Conservation (phyloP, 225 moss, liverwort and hornwort genomes). For the Lunularia cruciata region DNA sequence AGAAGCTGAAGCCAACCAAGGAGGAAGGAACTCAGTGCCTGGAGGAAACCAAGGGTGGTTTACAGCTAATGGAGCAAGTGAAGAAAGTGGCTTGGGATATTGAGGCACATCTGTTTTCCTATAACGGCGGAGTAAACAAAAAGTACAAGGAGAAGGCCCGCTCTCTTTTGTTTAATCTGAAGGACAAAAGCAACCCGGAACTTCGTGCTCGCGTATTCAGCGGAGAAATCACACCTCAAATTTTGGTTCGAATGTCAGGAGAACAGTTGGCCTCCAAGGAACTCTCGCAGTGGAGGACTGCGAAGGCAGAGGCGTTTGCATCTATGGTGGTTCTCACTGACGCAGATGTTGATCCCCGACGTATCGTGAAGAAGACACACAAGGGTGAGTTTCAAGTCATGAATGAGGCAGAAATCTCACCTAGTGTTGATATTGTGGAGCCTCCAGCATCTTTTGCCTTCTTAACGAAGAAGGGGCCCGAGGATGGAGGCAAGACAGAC, state of each 20-base stretch:
- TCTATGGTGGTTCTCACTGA: conserved; percentile 92
- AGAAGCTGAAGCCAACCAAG: conserved; percentile 59
- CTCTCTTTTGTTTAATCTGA: conserved; percentile 90
- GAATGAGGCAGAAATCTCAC: conserved; percentile 29
- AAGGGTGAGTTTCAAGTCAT: conserved; percentile 78
- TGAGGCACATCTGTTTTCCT: conserved; percentile 72
- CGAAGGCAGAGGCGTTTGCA: conserved; percentile 91
- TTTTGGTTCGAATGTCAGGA: conserved; percentile 81
- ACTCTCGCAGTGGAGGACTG: conserved; percentile 87
- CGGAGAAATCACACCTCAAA: conserved; percentile 77
- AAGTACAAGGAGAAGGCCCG: conserved; percentile 97
- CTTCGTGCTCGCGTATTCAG: conserved; percentile 85
- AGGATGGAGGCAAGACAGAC: conserved; percentile 38
- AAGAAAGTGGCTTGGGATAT: conserved; percentile 77
- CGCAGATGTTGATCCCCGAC: conserved; percentile 73
- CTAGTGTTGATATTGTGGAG: conserved; percentile 51
- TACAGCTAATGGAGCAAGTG: conserved; percentile 92
- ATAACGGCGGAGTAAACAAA: conserved; percentile 77
- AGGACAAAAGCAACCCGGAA: conserved; percentile 96
- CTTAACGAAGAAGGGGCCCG: conserved; percentile 15
- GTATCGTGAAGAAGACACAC: conserved; percentile 94
- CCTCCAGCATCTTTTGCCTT: conserved; percentile 49
- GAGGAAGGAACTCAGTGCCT: conserved; percentile 51
- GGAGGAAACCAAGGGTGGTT: conserved; percentile 74
- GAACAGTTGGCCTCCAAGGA: conserved; percentile 92